A percentile compares a stretch with the other conserved stretches of the same genome.
Evolutionary conservation across 1,284 basidiomycete species (phyloP).

Genomic region (Erythrobasidium hasegawianum): DNA sequence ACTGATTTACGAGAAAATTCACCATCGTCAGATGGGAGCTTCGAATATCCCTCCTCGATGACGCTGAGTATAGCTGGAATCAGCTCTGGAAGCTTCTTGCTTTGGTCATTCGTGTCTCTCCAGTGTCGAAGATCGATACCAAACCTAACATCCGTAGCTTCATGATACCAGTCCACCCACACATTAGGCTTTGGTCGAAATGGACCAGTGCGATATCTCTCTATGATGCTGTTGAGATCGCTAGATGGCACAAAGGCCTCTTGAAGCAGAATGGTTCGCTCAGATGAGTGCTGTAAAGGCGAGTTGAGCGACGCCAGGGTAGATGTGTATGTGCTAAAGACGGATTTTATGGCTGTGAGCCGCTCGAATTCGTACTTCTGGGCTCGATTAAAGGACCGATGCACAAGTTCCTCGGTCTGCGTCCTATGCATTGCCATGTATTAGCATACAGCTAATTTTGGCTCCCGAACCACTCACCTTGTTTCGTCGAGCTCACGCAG

Average conservation of each 20-base stretch:
- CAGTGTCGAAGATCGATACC: constrained; percentile 33
- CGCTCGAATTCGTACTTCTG: constrained; percentile 43
- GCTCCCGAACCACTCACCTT: constrained; percentile 3
- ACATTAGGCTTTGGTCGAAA: constrained; percentile 40
- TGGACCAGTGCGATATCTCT: constrained; percentile 39
- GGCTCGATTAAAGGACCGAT: constrained; percentile 36
- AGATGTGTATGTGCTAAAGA: constrained; percentile 22
- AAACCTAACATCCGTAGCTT: constrained; percentile 29
- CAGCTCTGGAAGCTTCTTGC: background rate
- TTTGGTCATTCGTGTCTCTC: constrained; percentile 19
- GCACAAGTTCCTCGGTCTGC: constrained; percentile 38
- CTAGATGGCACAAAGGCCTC: constrained; percentile 35
- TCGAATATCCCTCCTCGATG: constrained; percentile 27
- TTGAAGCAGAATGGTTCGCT: constrained; percentile 13
- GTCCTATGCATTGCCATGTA: constrained; percentile 29
- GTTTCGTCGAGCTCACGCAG: constrained; percentile 25
- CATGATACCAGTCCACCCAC: constrained; percentile 37
- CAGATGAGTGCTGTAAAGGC: constrained; percentile 17
- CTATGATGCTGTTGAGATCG: constrained; percentile 41
- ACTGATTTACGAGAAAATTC: too few relatives aligned
- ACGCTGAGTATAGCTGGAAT: constrained; percentile 17
- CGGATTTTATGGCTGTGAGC: constrained; percentile 37
- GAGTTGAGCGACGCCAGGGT: constrained; percentile 25
- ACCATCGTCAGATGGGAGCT: constrained; percentile 25
- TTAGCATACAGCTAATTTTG: background rate